phyloP scores from a whole-genome alignment of 805 yeast species.

The Candida chilensis region DNA sequence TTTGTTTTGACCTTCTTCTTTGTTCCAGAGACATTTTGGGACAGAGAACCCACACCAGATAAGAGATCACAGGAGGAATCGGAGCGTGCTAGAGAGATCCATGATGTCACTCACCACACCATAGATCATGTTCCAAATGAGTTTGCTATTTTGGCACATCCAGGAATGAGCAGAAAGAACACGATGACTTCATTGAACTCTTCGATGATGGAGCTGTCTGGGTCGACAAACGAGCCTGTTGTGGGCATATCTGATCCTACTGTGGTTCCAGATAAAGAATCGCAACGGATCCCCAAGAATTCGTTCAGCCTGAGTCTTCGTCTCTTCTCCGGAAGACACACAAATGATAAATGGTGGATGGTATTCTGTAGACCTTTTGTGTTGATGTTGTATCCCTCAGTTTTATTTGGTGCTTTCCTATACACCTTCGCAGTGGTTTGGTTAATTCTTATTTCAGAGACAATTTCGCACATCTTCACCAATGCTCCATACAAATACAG shows the following conservation, averaged over 20 bases:
- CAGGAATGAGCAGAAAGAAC: too few relatives aligned
- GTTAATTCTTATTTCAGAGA: conserved; percentile 53
- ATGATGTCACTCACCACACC: conserved; percentile 1
- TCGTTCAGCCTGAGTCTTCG: conserved; percentile 21
- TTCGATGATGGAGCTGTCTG: too few relatives aligned
- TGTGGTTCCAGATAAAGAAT: too few relatives aligned
- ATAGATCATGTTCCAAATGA: background rate
- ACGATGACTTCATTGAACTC: too few relatives aligned
- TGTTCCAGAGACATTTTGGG: conserved; percentile 63
- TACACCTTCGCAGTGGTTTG: conserved; percentile 54
- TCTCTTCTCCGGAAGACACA: conserved; percentile 39
- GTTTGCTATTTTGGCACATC: background rate
- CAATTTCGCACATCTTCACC: conserved; percentile 40
- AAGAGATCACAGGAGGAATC: conserved; percentile 40
- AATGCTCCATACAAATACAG: conserved; percentile 34
- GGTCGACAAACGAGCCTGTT: too few relatives aligned
- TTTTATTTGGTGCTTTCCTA: conserved; percentile 39
- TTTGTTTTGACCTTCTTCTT: conserved; percentile 37
- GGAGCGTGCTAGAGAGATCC: conserved; percentile 32
- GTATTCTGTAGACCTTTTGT: conserved; percentile 46
- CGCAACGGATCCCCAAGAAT: too few relatives aligned
- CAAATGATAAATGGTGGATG: conserved; percentile 44
- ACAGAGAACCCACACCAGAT: conserved; percentile 39
- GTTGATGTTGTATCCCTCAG: conserved; percentile 38
- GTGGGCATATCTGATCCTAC: too few relatives aligned